Base-by-base conservation (phyloP, 1,284 basidiomycete species). In the Apiotrichum gamsii region DNA sequence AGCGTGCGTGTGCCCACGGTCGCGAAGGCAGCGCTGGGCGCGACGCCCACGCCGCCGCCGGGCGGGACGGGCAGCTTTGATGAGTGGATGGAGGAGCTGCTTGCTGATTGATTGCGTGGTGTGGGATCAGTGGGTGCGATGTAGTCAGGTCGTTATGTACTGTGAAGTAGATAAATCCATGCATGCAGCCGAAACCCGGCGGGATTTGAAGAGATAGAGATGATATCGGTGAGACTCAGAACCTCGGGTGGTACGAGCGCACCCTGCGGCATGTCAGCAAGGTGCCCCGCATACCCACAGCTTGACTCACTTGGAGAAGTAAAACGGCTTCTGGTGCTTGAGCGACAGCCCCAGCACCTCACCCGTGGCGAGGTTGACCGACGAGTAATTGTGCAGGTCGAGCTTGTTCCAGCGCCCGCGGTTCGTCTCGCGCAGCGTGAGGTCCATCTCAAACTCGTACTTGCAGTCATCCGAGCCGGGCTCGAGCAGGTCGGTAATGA, bases 331-430 rank as follows among this genome's bases (percentile, higher is more conserved):
- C 66, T 90, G 87, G 61, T 91, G 83, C 65, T 85, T 87, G 58
- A 93, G 74, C 8, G 80, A 76, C 37, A 94, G 74, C 16, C 84
- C 81, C 18, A 79, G 70, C 13, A 80, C 75, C 68, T 93, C 89
- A 2, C 87, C 89, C 18, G 80, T 87, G 36, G 78, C 79, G 21
- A 85, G 63, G 53, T 87, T 80, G 25, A 90, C 79, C 0, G 82
- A 83, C 49, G 84, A 78, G 67, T 94, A 94, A 13, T 78, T 77
- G 37, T 77, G 61, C 39, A 94, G 78, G 49, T 89, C 83, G 52
- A 95, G 76, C 64, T 82, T 86, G 72, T 95, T 93, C 90, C 90
- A 95, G 35, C 74, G 76, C 14, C 89, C 89, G 13, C 87, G 68
- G 1, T 84, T 83, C 8, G 84, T 83, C 36, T 87, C 87, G n/a